Evolutionary conservation across 371 early-diverging fungal species (phyloP).

Genomic region (Rozella allomycis): DNA sequence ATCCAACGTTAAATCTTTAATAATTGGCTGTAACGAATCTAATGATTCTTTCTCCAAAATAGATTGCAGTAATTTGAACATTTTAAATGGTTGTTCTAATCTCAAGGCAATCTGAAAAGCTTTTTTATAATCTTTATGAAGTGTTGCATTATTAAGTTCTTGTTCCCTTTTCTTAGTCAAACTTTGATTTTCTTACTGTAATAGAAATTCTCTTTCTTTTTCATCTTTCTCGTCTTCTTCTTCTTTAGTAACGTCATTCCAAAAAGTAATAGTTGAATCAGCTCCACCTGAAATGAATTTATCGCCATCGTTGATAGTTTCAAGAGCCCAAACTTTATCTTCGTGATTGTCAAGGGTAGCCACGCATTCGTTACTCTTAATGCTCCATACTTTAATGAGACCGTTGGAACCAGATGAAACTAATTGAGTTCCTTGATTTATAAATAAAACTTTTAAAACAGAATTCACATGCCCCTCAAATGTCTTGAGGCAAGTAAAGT

Average conservation of each 20-base stretch:
- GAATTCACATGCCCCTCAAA: constrained; percentile 91
- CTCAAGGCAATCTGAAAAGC: constrained; percentile 78
- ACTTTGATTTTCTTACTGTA: too few species aligned
- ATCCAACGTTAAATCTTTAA: constrained; percentile 2
- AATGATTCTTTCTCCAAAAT: constrained; percentile 39
- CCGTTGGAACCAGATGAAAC: constrained; percentile 75
- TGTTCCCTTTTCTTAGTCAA: too few species aligned
- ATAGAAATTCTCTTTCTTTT: constrained; percentile 8
- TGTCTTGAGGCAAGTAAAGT: constrained; percentile 70
- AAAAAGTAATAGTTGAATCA: constrained; percentile 66
- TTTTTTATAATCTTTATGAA: constrained; percentile 64
- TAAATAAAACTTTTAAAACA: constrained; percentile 56
- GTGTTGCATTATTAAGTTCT: constrained; percentile 58
- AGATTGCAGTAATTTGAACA: constrained; percentile 49
- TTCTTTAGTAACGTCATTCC: constrained; percentile 69
- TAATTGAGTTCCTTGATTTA: constrained; percentile 68
- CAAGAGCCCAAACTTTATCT: constrained; percentile 71
- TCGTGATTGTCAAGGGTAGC: constrained; percentile 75
- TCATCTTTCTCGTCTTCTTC: constrained; percentile 41
- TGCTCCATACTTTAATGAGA: constrained; percentile 80
- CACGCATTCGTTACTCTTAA: constrained; percentile 66
- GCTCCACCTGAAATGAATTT: constrained; percentile 62
- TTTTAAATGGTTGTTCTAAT: constrained; percentile 62
- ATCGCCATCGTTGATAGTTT: constrained; percentile 47
- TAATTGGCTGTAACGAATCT: constrained; percentile 1